Evolutionary conservation across 2,329 filamentous ascomycete genomes (phyloP).

Genomic region (Botrytis fabae): DNA sequence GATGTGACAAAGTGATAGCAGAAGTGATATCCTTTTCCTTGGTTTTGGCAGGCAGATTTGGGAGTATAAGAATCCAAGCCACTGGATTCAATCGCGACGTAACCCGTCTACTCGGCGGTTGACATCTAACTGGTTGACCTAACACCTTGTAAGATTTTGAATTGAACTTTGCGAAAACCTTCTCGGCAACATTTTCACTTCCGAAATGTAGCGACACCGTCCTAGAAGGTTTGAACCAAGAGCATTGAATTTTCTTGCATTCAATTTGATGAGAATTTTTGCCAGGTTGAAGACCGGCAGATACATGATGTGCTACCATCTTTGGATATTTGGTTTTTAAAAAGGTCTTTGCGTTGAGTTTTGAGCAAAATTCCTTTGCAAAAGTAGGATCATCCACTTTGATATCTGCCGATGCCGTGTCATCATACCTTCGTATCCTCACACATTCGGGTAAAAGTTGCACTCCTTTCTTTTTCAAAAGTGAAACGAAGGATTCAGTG

Average conservation of each 20-base stretch:
- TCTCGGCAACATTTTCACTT: slow-evolving; percentile 31
- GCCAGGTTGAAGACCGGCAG: background rate
- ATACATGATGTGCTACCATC: background rate
- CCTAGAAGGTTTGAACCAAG: slow-evolving; percentile 36
- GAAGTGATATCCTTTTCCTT: slow-evolving; percentile 29
- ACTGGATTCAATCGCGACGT: slow-evolving; percentile 23
- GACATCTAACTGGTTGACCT: slow-evolving; percentile 27
- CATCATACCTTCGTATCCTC: slow-evolving; percentile 21
- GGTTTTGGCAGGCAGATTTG: slow-evolving; percentile 28
- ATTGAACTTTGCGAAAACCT: slow-evolving; percentile 32
- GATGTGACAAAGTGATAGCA: slow-evolving; percentile 23
- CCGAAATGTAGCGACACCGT: slow-evolving; percentile 35
- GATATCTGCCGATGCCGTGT: slow-evolving; percentile 24
- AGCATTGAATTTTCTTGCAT: slow-evolving; percentile 36
- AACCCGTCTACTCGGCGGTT: background rate
- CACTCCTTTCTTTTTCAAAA: slow-evolving; percentile 29
- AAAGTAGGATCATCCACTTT: slow-evolving; percentile 34
- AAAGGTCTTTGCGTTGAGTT: slow-evolving; percentile 22
- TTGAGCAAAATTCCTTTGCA: slow-evolving; percentile 28
- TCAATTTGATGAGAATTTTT: slow-evolving; percentile 28
- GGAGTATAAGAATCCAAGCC: slow-evolving; percentile 34
- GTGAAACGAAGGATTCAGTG: slow-evolving; percentile 24
- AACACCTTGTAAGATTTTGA: slow-evolving; percentile 30
- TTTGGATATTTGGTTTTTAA: background rate
- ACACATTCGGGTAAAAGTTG: slow-evolving; percentile 27